Evolutionary conservation across 2,329 filamentous ascomycete species (phyloP).

Genomic region (Penicillium sclerotiorum): DNA sequence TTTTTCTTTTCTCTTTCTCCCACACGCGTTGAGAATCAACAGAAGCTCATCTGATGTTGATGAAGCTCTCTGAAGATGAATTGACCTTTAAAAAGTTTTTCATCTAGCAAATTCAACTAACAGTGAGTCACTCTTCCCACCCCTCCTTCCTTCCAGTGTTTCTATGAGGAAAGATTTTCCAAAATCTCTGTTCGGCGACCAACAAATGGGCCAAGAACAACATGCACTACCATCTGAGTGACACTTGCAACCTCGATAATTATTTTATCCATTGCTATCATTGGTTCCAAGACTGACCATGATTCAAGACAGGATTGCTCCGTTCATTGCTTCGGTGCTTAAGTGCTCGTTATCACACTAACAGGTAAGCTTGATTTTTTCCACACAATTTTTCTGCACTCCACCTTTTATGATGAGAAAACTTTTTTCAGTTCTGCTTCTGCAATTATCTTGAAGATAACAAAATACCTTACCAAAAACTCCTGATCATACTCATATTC

Average conservation of each 20-base stretch:
- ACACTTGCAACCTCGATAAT: constrained; percentile 12
- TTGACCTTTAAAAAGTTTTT: too few species aligned
- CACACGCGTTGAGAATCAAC: not conserved
- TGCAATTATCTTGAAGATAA: constrained; percentile 62
- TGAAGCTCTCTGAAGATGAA: constrained; percentile 17
- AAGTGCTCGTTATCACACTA: not conserved
- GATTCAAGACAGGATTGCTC: constrained; percentile 12
- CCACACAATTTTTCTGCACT: not conserved
- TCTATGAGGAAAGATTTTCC: constrained; percentile 57
- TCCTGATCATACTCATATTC: constrained; percentile 46
- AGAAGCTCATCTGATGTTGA: constrained; percentile 25
- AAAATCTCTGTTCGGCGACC: constrained; percentile 58
- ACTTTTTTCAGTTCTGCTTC: constrained; percentile 66
- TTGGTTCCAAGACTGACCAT: constrained; percentile 19
- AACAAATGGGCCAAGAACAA: constrained; percentile 59
- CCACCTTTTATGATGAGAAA: constrained; percentile 34
- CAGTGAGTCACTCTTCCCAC: constrained; percentile 1
- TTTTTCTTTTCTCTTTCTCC: constrained; percentile 8
- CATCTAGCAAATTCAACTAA: too few species aligned
- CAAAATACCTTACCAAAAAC: constrained; percentile 60
- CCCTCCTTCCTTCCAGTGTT: constrained; percentile 18
- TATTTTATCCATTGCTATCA: constrained; percentile 4
- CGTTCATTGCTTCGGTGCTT: not conserved
- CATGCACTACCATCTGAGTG: constrained; percentile 65
- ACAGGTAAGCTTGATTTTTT: constrained; percentile 16